Conservation (phyloP, 2,329 filamentous ascomycete genomes). For the Phyllachora maydis region DNA sequence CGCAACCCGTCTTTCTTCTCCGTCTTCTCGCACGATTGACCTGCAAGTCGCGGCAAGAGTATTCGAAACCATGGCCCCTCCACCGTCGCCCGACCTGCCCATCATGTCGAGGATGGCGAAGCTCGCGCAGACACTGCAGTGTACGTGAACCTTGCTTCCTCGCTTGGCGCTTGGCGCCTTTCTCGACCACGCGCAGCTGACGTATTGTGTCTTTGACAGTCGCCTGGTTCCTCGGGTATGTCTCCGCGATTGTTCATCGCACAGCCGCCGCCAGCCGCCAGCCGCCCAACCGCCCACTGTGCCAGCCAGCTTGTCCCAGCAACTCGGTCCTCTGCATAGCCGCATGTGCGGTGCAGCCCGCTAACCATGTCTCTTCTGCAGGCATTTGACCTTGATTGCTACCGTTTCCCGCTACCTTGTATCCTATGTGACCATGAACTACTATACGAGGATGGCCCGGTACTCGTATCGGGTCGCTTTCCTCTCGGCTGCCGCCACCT, state of each 20-base stretch:
- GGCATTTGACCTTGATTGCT: conserved; percentile 72
- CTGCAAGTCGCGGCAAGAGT: too few relatives aligned
- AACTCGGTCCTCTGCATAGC: conserved; percentile 3
- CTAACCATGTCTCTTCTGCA: conserved; percentile 13
- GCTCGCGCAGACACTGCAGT: conserved; percentile 82
- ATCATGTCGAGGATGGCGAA: conserved; percentile 54
- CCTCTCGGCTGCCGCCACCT: conserved; percentile 71
- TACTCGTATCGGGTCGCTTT: conserved; percentile 86
- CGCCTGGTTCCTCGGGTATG: conserved; percentile 67
- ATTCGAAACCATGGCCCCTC: conserved; percentile 53
- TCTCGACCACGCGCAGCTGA: conserved; percentile 12
- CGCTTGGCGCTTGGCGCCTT: conserved; percentile 3
- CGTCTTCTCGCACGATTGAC: too few relatives aligned
- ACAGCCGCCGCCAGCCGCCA: too few relatives aligned
- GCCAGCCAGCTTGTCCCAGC: not conserved
- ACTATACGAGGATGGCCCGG: conserved; percentile 52
- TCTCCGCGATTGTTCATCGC: too few relatives aligned
- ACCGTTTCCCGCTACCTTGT: conserved; percentile 65
- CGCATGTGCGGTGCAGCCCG: conserved; percentile 4
- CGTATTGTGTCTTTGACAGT: conserved; percentile 24
- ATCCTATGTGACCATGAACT: conserved; percentile 81
- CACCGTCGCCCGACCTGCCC: conserved; percentile 47
- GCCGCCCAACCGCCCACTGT: too few relatives aligned
- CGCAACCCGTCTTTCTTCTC: too few relatives aligned
- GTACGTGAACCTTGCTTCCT: conserved; percentile 29